Conservation (phyloP, 306 rosid genomes). For the Luffa acutangula region DNA sequence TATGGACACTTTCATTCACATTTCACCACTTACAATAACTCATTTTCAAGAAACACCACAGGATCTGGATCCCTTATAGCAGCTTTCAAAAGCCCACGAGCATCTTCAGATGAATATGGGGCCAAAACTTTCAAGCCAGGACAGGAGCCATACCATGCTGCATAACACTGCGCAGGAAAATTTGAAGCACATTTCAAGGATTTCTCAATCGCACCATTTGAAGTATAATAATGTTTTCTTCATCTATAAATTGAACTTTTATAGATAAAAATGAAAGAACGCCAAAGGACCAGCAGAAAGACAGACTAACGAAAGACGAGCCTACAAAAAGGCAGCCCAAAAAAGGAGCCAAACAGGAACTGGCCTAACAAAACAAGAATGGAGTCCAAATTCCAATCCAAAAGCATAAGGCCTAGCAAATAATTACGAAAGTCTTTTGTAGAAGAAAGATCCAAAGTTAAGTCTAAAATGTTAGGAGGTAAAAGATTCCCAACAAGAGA, state of each 20-base stretch:
- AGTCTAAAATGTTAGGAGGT: background rate
- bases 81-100: conserved; percentile 93
- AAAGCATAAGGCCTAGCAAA: background rate
- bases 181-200: background rate
- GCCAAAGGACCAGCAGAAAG: background rate
- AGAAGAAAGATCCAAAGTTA: background rate
- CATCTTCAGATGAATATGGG: conserved; percentile 97
- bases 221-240: background rate
- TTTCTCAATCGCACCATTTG: background rate
- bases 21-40: conserved; percentile 63
- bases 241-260: background rate
- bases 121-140: conserved; percentile 93
- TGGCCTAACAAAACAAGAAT: background rate
- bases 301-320: background rate
- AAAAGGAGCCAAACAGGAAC: background rate
- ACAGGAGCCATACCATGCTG: conserved; percentile 71
- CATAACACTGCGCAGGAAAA: conserved; percentile 61
- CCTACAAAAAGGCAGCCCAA: background rate
- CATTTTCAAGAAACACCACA: conserved; percentile 95
- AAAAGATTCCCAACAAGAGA: background rate
- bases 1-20: background rate
- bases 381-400: no score
- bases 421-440: background rate
- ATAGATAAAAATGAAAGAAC: background rate
- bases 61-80: conserved; percentile 99